Evolutionary conservation across 2,329 filamentous ascomycete genomes (phyloP).

Genomic region (Colletotrichum sp.): DNA sequence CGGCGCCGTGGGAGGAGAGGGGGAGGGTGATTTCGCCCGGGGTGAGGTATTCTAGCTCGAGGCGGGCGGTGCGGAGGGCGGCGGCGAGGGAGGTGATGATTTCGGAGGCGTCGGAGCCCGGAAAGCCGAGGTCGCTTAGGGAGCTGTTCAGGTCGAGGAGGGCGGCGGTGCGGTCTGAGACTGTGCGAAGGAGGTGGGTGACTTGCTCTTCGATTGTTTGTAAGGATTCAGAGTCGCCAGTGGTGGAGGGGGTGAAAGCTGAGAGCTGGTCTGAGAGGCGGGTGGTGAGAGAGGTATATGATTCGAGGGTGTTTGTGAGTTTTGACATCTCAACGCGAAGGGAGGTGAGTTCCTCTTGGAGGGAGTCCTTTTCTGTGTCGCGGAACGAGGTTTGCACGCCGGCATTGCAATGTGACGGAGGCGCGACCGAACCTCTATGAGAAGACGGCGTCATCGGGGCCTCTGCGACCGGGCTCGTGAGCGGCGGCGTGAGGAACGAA

Average conservation of each 20-base stretch:
- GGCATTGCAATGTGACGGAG: conserved; percentile 33
- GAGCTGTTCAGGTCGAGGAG: conserved; percentile 49
- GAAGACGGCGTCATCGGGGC: conserved; percentile 42
- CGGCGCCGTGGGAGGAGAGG: conserved; percentile 55
- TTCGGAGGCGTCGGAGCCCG: conserved; percentile 49
- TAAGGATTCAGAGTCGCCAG: neutral
- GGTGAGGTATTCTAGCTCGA: conserved; percentile 67
- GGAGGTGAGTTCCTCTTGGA: conserved; percentile 53
- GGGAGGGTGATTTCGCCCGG: conserved; percentile 63
- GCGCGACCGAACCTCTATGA: conserved; percentile 5
- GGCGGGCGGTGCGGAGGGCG: conserved; percentile 60
- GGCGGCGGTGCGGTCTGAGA: conserved; percentile 54
- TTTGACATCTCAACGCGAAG: conserved; percentile 54
- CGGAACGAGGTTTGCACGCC: conserved; percentile 47
- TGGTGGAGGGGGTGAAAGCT: conserved; percentile 25
- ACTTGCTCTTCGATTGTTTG: conserved; percentile 47
- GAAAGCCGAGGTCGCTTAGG: conserved; percentile 57
- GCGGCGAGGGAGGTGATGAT: conserved; percentile 51
- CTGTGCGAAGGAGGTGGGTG: conserved; percentile 44
- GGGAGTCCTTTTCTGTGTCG: conserved; percentile 44
- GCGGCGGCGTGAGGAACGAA: conserved; percentile 62
- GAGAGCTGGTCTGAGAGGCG: conserved; percentile 42
- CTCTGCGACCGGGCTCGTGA: conserved; percentile 51
- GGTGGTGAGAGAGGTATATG: conserved; percentile 46
- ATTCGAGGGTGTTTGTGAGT: conserved; percentile 51